phyloP scores from a whole-genome alignment of 2,329 filamentous ascomycete genomes.

The Camillea tinctor region DNA sequence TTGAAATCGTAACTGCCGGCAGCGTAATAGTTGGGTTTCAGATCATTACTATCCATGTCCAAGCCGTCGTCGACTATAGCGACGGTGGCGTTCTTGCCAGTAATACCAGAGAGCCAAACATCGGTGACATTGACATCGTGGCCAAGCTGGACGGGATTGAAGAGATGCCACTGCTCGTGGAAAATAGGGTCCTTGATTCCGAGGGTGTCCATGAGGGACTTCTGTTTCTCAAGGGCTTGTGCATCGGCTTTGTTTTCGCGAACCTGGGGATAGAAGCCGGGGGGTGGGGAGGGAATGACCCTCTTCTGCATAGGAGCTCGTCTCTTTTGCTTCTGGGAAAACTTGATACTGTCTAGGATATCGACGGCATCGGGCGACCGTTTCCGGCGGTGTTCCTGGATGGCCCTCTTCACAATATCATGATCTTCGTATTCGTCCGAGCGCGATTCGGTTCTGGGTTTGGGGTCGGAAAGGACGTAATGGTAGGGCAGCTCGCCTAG shows the following conservation, averaged over 20 bases:
- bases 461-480: constrained; percentile 76
- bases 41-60: constrained; percentile 91
- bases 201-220: constrained; percentile 62
- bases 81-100: constrained; percentile 82
- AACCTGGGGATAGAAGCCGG: constrained; percentile 23
- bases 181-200: constrained; percentile 88
- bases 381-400: constrained; percentile 59
- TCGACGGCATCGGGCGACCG: constrained; percentile 52
- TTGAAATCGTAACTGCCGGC: constrained; percentile 96
- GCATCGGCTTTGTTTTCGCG: constrained; percentile 29
- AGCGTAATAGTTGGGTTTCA: constrained; percentile 92
- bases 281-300: constrained; percentile 41
- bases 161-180: constrained; percentile 90
- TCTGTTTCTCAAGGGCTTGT: constrained; percentile 55
- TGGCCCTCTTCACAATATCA: constrained; percentile 56
- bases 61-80: constrained; percentile 95
- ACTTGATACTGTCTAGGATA: constrained; percentile 70
- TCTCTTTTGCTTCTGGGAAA: constrained; percentile 70
- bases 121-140: constrained; percentile 97
- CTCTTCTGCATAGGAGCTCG: constrained; percentile 55
- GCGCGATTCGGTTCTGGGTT: constrained; percentile 34
- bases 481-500: constrained; percentile 77
- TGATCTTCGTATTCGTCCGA: constrained; percentile 40
- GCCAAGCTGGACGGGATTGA: constrained; percentile 76
- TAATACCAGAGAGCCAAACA: constrained; percentile 87